Conservation (phyloP, 2,329 filamentous ascomycete species). For the Diplodia mutila region DNA sequence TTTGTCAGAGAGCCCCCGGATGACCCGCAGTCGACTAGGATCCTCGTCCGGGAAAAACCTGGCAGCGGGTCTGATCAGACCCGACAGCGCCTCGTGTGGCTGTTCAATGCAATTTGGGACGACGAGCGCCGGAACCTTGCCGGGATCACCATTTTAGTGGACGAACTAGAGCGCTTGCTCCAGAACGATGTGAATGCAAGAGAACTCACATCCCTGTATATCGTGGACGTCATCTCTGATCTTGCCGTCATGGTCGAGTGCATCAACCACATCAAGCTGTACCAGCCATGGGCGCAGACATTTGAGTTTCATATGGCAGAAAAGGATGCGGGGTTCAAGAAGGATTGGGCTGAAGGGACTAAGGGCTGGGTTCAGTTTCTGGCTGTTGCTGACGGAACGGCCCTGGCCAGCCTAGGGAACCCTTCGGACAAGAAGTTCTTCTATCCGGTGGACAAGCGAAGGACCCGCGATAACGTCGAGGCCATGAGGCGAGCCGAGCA, state of each 20-base stretch:
- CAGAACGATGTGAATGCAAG: constrained; percentile 42
- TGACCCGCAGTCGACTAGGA: constrained; percentile 29
- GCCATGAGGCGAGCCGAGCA: constrained; percentile 52
- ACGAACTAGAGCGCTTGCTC: constrained; percentile 55
- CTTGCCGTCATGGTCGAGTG: constrained; percentile 53
- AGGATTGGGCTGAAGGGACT: constrained; percentile 15
- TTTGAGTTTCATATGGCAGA: constrained; percentile 39
- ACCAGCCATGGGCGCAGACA: constrained; percentile 53
- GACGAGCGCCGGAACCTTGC: constrained; percentile 40
- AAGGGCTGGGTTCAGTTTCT: constrained; percentile 18
- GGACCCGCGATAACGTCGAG: constrained; percentile 51
- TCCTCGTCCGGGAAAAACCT: constrained; percentile 29
- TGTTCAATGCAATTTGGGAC: constrained; percentile 47
- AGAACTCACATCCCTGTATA: constrained; percentile 44
- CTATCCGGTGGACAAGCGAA: constrained; percentile 55
- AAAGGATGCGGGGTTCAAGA: constrained; percentile 2
- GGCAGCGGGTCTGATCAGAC: constrained; percentile 28
- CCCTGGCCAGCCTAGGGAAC: constrained; percentile 34
- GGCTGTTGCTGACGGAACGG: constrained; percentile 7
- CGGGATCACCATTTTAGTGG: constrained; percentile 45
- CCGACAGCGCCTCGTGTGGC: constrained; percentile 40
- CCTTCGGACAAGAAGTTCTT: constrained; percentile 48
- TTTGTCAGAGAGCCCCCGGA: constrained; percentile 38
- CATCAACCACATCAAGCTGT: constrained; percentile 50
- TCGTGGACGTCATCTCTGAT: constrained; percentile 48